Percentiles rank a stretch among this genome's conserved stretches.
Evolutionary conservation across 2,329 filamentous ascomycete genomes (phyloP).

Genomic region (Ceratocystis cacaofunesta): DNA sequence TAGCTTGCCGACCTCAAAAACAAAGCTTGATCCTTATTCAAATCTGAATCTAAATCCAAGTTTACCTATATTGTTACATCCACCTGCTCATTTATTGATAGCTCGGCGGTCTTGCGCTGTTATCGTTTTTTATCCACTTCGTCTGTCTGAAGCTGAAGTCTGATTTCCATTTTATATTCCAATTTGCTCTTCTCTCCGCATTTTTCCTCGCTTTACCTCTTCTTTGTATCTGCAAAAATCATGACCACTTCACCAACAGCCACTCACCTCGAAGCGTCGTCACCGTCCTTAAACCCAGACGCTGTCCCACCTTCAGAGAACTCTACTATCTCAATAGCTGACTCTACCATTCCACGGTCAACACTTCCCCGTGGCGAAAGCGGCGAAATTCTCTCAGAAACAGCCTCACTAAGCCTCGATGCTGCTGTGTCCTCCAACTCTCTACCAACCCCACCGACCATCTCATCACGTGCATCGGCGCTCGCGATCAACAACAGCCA

Average conservation of each 20-base stretch:
- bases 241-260: background rate
- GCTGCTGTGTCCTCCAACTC: background rate
- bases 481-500: slow-evolving; percentile 25
- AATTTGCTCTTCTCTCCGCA: background rate
- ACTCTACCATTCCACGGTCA: slow-evolving; percentile 7
- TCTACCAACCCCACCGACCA: slow-evolving; percentile 1
- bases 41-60: background rate
- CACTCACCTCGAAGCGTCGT: background rate
- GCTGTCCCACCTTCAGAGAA: background rate
- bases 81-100: background rate
- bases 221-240: background rate
- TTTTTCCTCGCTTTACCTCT: background rate
- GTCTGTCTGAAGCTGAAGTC: background rate
- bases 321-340: background rate
- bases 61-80: too few species aligned
- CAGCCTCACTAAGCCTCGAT: background rate
- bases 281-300: background rate
- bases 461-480: slow-evolving; percentile 21
- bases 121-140: background rate
- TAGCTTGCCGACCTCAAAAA: background rate
- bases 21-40: background rate
- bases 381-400: background rate
- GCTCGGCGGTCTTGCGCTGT: background rate
- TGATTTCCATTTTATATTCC: background rate
- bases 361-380: background rate